A percentile compares a stretch with the other conserved stretches of the same genome.
Conservation (phyloP, 1,284 basidiomycete genomes). For the Cutaneotrichosporon arboriforme region DNA sequence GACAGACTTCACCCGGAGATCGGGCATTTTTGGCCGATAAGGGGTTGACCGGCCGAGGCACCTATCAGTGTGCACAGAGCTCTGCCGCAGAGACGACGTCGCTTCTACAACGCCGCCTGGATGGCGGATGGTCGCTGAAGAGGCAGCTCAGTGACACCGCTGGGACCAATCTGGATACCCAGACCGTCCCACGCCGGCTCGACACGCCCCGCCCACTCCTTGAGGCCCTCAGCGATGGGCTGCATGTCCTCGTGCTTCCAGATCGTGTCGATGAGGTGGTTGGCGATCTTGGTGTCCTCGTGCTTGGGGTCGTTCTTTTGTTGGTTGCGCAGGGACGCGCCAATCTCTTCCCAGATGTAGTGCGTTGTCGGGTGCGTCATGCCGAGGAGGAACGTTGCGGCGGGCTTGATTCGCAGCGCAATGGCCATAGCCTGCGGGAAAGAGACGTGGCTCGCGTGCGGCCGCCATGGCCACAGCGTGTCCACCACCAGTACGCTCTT, state of each 20-base stretch:
- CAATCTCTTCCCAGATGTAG: conserved; percentile 45
- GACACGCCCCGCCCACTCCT: conserved; percentile 22
- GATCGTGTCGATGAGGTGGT: conserved; percentile 12
- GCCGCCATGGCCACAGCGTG: conserved; percentile 37
- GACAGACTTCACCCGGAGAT: too few species aligned
- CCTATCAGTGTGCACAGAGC: too few species aligned
- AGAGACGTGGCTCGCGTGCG: conserved; percentile 43
- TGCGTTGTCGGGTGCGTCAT: conserved; percentile 47
- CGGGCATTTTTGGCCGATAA: too few species aligned
- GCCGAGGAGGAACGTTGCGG: conserved; percentile 42
- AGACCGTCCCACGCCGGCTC: conserved; percentile 43
- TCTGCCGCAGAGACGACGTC: too few species aligned
- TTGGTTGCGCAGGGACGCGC: conserved; percentile 21
- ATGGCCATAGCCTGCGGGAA: conserved; percentile 39
- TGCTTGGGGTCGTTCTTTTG: conserved; percentile 4
- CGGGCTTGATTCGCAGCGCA: conserved; percentile 33
- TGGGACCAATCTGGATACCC: conserved; percentile 20
- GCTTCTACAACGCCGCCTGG: too few species aligned
- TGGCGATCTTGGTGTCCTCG: conserved; percentile 9
- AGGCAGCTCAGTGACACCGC: conserved; percentile 10
- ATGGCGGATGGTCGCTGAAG: neutral
- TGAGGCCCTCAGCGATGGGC: conserved; percentile 4
- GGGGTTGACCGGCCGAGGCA: too few species aligned
- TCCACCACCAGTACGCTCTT: conserved; percentile 38
- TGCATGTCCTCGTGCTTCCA: conserved; percentile 14